phyloP scores from a whole-genome alignment of 2,329 filamentous ascomycete genomes.

The Blumeria hordei region DNA sequence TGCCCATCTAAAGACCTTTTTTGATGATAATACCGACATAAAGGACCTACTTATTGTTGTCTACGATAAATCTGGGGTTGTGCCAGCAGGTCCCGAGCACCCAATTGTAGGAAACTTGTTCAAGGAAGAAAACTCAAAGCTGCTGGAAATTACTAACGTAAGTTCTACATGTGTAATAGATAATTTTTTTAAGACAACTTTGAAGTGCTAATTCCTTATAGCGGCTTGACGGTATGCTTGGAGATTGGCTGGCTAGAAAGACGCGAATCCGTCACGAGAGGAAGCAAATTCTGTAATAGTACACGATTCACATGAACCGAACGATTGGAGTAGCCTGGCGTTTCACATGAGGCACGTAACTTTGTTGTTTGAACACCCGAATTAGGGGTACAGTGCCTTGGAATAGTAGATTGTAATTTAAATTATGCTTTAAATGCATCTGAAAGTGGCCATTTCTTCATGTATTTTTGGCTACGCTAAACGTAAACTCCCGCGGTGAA shows the following conservation, averaged over 20 bases:
- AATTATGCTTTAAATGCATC: background rate
- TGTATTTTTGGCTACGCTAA: no score
- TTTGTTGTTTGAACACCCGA: conserved; percentile 3
- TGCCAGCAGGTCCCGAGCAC: conserved; percentile 60
- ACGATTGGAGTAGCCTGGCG: conserved; percentile 9
- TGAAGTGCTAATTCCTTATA: conserved; percentile 15
- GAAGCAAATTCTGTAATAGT: conserved; percentile 3
- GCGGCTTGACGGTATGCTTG: conserved; percentile 71
- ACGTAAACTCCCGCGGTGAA: no score
- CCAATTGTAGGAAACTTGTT: conserved; percentile 63
- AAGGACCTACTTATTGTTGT: conserved; percentile 77
- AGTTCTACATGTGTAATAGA: conserved; percentile 14
- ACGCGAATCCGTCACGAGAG: conserved; percentile 22
- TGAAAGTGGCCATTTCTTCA: background rate
- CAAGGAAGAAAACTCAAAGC: conserved; percentile 61
- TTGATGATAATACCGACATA: conserved; percentile 75
- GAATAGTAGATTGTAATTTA: background rate
- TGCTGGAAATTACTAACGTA: conserved; percentile 66
- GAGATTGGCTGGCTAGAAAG: conserved; percentile 55
- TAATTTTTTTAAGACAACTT: background rate
- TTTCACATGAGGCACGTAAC: conserved; percentile 1
- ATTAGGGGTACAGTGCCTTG: background rate
- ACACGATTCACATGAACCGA: conserved; percentile 13
- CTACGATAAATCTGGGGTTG: conserved; percentile 70
- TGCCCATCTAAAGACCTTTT: conserved; percentile 60